Conservation (phyloP, 345 rosid species). For the Erysimum cheiranthoides region DNA sequence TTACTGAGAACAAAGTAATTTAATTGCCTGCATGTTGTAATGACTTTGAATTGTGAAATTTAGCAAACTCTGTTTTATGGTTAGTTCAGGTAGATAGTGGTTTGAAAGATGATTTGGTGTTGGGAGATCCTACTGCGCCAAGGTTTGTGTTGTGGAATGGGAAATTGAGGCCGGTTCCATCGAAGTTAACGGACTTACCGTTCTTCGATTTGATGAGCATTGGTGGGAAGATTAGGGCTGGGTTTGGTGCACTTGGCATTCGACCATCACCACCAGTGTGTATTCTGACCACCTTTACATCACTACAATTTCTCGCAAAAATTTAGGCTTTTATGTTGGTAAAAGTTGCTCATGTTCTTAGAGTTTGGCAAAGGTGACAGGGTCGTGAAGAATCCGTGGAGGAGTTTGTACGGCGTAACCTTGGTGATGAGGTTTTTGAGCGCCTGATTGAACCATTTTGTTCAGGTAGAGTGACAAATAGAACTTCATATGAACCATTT, state of each 20-base stretch:
- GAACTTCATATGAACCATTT: neutral
- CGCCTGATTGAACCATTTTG: conserved; percentile 97
- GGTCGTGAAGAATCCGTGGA: conserved; percentile 94
- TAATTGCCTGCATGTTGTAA: neutral
- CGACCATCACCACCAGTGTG: conserved; percentile 94
- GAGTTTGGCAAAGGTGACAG: conserved; percentile 85
- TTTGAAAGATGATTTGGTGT: conserved; percentile 80
- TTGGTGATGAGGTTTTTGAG: conserved; percentile 92
- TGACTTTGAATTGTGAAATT: neutral
- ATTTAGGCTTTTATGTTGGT: conserved; percentile 9
- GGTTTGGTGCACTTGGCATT: conserved; percentile 85
- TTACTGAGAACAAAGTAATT: conserved; percentile 4
- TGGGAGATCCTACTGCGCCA: conserved; percentile 93
- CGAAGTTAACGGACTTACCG: conserved; percentile 73
- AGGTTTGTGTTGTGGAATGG: conserved; percentile 91
- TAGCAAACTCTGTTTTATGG: conserved; percentile 7
- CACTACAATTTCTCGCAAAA: neutral
- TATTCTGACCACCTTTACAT: conserved; percentile 40
- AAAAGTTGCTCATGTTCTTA: conserved; percentile 53
- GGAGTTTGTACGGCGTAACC: conserved; percentile 94
- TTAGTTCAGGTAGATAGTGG: conserved; percentile 81
- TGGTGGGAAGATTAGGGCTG: conserved; percentile 88
- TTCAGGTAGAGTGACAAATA: conserved; percentile 59
- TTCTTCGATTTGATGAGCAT: conserved; percentile 88
- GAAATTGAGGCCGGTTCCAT: conserved; percentile 86